Evolutionary conservation across 441 rosid species (phyloP).

Genomic region (Arabidopsis lyrata): DNA sequence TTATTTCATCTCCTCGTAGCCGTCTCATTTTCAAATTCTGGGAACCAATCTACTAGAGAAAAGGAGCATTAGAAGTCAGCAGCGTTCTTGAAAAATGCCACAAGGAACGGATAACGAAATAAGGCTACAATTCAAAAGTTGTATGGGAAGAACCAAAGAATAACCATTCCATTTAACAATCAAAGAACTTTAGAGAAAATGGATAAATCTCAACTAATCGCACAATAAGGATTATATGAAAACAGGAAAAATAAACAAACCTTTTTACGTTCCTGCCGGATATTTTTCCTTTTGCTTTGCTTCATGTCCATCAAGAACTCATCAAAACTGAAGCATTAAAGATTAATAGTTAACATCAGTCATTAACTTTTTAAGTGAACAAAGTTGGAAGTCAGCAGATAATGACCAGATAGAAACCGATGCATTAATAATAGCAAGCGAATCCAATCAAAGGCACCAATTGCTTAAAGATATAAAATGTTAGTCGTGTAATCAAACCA

Average conservation of each 20-base stretch:
- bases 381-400: slow-evolving; percentile 11
- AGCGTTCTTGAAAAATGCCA: background rate
- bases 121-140: background rate
- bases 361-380: background rate
- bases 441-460: background rate
- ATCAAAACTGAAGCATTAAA: slow-evolving; percentile 70
- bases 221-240: slow-evolving; percentile 7
- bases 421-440: background rate
- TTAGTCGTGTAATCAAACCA: background rate
- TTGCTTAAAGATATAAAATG: background rate
- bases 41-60: slow-evolving; percentile 67
- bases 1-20: slow-evolving; percentile 85
- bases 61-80: slow-evolving; percentile 45
- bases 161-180: background rate
- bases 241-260: slow-evolving; percentile 43
- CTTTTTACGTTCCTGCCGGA: slow-evolving; percentile 96
- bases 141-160: background rate
- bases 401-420: background rate
- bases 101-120: background rate
- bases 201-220: slow-evolving; percentile 12
- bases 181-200: background rate
- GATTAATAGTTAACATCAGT: slow-evolving; percentile 17
- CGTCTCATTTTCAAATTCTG: slow-evolving; percentile 91
- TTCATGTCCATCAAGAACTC: slow-evolving; percentile 97
- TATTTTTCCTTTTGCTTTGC: slow-evolving; percentile 89